Evolutionary conservation across 1,139 yeast species (phyloP), one percentile per base, ranked within the genome.

Genomic region (Komagataea norvegica): DNA sequence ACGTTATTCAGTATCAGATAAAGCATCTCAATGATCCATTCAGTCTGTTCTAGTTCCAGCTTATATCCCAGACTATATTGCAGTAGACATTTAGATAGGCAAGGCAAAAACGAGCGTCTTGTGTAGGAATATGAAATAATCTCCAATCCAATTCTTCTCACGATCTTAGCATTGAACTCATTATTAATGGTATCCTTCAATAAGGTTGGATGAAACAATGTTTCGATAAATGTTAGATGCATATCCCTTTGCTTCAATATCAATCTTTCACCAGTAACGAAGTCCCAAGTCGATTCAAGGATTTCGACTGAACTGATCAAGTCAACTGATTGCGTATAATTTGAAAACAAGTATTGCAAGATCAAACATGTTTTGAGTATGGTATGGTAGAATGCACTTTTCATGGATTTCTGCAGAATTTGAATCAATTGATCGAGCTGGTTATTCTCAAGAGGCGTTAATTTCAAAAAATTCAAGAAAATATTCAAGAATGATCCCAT

Each of bases 101-200:
- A 52, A 0, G 95, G 91, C 20, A 86, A 61, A 11, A 88, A 61
- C 10, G 84, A 70, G 48, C 94, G 73, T 58, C 96, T 73, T 0
- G 85, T 79, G 38, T 59, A 67, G 1, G 93, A 62, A 39, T 70
- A 68, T 2, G 61, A 52, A 43, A 82, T 61, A 2, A 79, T 64
- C 1, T 74, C 67, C 4, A 51, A 38, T 6, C 74, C 65, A 38
- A 78, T 68, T 4, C 48, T 52, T 3, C 51, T 49, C 3, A 83
- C 47, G 0, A 55, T 43, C 3, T 44, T 47, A 2, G 60, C 55
- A 8, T 52, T 54, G 23, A 42, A 46, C 21, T 52, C 55, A 36
- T 63, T 55, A 7, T 60, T 52, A 17, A 48, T 49, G 1, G 64
- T 51, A 13, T 45, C 44, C 32, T 42, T 42, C 29, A 70, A 40